phyloP scores from a whole-genome alignment of 148 eudicot species.

The Polygonum aviculare region DNA sequence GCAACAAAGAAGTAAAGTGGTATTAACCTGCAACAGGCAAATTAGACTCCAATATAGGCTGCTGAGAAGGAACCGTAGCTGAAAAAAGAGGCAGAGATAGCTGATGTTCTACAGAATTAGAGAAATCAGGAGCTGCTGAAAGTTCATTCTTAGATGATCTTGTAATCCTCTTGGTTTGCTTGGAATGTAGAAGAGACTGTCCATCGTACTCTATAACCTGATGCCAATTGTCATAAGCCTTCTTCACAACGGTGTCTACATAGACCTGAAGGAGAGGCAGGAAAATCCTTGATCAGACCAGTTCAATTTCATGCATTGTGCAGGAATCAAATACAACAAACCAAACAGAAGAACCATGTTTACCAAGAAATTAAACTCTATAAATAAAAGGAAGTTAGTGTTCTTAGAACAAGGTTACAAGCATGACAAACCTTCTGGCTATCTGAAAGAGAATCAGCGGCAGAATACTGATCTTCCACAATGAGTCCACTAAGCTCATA shows the following conservation, averaged over 20 bases:
- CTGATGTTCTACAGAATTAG: slow-evolving; percentile 43
- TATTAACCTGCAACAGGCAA: slow-evolving; percentile 43
- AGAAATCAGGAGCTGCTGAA: slow-evolving; percentile 34
- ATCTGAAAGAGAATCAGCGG: slow-evolving; percentile 77
- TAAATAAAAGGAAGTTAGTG: not conserved
- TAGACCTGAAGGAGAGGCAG: slow-evolving; percentile 36
- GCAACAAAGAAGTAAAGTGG: not conserved
- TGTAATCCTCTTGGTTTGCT: slow-evolving; percentile 43
- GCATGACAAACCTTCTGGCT: slow-evolving; percentile 62
- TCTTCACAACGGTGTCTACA: slow-evolving; percentile 76
- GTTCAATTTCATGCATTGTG: not conserved
- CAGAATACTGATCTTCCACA: slow-evolving; percentile 48
- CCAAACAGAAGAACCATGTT: not conserved
- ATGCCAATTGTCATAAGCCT: slow-evolving; percentile 91
- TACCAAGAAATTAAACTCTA: not conserved
- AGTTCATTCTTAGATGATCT: slow-evolving; percentile 42
- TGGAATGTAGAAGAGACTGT: slow-evolving; percentile 57
- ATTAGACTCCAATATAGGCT: slow-evolving; percentile 35
- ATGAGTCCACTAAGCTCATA: slow-evolving; percentile 90
- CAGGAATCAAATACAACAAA: not conserved
- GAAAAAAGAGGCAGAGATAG: slow-evolving; percentile 42
- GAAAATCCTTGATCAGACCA: not conserved
- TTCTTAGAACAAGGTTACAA: not conserved
- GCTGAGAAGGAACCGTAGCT: slow-evolving; percentile 35
- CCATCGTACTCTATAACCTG: slow-evolving; percentile 95